phyloP scores from a whole-genome alignment of 306 rosid species.

The Oxytropis ochrocephala region DNA sequence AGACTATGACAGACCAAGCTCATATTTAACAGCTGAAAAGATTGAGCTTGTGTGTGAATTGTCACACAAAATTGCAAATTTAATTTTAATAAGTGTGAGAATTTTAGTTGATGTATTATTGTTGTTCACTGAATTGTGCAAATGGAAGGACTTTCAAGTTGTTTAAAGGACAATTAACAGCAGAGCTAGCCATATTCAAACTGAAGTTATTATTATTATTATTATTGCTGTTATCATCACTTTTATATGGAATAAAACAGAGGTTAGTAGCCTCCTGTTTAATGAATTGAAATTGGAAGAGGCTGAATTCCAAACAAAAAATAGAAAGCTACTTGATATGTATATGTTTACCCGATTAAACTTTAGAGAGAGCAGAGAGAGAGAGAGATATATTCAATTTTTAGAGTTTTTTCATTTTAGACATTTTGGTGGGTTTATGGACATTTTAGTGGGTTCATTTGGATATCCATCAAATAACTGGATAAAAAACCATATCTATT shows the following conservation, averaged over 20 bases:
- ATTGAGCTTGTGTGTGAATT: conserved; percentile 7
- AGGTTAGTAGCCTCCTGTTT: neutral
- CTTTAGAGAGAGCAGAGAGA: too few relatives aligned
- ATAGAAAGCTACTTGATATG: neutral
- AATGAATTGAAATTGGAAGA: neutral
- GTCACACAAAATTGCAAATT: conserved; percentile 22
- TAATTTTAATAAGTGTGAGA: conserved; percentile 10
- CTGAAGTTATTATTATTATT: neutral
- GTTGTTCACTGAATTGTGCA: neutral
- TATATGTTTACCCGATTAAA: neutral
- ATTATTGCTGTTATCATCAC: neutral
- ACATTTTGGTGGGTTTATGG: too few relatives aligned
- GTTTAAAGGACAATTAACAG: neutral
- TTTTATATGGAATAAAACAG: neutral
- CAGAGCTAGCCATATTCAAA: neutral
- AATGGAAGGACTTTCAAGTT: neutral
- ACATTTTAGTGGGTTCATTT: too few relatives aligned
- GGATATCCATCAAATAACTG: too few relatives aligned
- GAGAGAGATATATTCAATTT: too few relatives aligned
- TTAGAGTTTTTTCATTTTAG: too few relatives aligned
- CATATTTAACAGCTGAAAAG: neutral
- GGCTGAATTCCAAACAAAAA: neutral
- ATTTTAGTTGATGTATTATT: conserved; percentile 5
- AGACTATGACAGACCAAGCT: neutral
- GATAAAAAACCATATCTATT: too few relatives aligned